Percentiles rank a stretch among this genome's conserved stretches.
These are phyloP conservation scores for Aspergillus sojae DNA, from an alignment of 2,329 filamentous ascomycete species.

Conservation along the genomic window DNA sequence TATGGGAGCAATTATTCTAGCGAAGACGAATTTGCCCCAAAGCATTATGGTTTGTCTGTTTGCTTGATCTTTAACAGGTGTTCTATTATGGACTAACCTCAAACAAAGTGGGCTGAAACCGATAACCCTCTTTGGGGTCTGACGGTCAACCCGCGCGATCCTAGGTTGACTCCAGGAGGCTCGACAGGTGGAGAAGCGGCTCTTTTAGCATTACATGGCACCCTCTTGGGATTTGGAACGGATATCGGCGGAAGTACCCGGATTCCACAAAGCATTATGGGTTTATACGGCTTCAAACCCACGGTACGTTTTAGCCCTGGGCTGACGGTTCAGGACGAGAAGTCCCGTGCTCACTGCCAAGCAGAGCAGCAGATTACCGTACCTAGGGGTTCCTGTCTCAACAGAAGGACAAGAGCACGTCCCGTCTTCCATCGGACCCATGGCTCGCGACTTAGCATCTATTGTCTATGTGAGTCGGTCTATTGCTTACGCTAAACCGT, in stretches of 20 bases:
- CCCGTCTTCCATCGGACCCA: constrained; percentile 63
- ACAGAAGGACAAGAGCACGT: constrained; percentile 68
- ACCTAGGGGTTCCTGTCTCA: constrained; percentile 61
- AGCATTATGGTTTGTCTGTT: constrained; percentile 53
- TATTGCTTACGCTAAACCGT: constrained; percentile 53
- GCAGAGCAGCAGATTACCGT: constrained; percentile 61
- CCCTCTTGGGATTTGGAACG: constrained; percentile 53
- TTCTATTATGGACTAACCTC: constrained; percentile 2
- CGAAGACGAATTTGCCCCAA: constrained; percentile 56
- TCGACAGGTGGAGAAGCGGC: constrained; percentile 51
- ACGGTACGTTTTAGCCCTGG: constrained; percentile 29
- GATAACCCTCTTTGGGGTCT: constrained; percentile 57
- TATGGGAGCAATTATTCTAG: constrained; percentile 56
- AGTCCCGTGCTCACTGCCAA: background rate
- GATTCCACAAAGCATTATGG: constrained; percentile 53
- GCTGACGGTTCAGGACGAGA: background rate
- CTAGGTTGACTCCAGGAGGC: constrained; percentile 50
- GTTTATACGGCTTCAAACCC: constrained; percentile 54
- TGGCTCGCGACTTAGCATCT: constrained; percentile 56
- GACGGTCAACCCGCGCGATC: constrained; percentile 50
- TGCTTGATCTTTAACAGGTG: background rate
- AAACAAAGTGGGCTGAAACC: constrained; percentile 54
- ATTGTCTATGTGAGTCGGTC: constrained; percentile 54
- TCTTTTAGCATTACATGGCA: constrained; percentile 45
- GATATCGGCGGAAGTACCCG: constrained; percentile 57